phyloP scores from a whole-genome alignment of 106 monocot species.

The Alisma plantagoaquatica region DNA sequence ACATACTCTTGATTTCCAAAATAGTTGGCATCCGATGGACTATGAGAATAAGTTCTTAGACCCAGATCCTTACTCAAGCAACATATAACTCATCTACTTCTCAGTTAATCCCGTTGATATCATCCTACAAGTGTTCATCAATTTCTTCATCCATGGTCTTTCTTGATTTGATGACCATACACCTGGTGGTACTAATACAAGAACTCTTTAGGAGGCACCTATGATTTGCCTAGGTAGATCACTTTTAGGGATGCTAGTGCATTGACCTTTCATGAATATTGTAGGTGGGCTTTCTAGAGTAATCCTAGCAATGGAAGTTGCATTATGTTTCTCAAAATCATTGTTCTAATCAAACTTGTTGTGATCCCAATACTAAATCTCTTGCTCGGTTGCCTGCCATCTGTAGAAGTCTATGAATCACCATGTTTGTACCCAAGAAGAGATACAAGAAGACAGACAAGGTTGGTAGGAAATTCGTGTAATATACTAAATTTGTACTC shows the following conservation, averaged over 20 bases:
- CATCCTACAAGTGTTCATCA: slow-evolving; percentile 26
- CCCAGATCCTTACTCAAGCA: too few relatives aligned
- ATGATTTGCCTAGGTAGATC: slow-evolving; percentile 40
- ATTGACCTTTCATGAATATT: slow-evolving; percentile 35
- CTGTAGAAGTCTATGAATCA: too few relatives aligned
- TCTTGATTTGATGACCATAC: slow-evolving; percentile 41
- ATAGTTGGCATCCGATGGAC: too few relatives aligned
- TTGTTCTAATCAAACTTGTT: slow-evolving; percentile 17
- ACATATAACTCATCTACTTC: slow-evolving; percentile 22
- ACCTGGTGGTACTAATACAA: slow-evolving; percentile 80
- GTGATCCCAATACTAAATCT: too few relatives aligned
- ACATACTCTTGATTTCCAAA: too few relatives aligned
- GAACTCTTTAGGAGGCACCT: slow-evolving; percentile 73
- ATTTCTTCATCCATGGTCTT: slow-evolving; percentile 26
- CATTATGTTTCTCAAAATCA: slow-evolving; percentile 20
- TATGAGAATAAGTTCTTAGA: too few relatives aligned
- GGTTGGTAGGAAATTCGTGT: too few relatives aligned
- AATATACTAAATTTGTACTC: too few relatives aligned
- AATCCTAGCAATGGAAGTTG: slow-evolving; percentile 14
- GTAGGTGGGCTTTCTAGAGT: slow-evolving; percentile 21
- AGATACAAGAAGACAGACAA: too few relatives aligned
- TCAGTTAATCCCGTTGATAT: slow-evolving; percentile 26
- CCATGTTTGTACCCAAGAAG: too few relatives aligned
- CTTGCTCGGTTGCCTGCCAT: too few relatives aligned
- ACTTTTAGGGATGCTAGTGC: slow-evolving; percentile 24